Evolutionary conservation across 2,329 filamentous ascomycete species (phyloP), one percentile per base, ranked within the genome.

Genomic region (Eutypella sp.): DNA sequence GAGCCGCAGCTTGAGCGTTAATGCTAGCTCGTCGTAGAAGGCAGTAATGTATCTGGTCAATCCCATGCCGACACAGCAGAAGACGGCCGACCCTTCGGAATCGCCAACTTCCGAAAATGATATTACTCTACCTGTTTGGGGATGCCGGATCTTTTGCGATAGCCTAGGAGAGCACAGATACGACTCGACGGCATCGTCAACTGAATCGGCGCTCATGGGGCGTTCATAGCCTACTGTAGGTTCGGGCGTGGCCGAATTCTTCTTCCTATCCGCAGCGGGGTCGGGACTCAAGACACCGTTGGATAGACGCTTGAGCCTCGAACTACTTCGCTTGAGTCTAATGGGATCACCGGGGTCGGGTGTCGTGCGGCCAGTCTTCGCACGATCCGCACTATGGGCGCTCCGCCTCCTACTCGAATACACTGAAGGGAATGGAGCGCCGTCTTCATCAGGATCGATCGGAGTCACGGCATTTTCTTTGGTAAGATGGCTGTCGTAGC

Each of bases 11-110:
- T 89, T 93, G 48, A 99, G 71, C 1, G 91, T 95, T 59, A 88
- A 71, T 2, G 93, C 93, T 44, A 99, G 74, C 65, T 99, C 93
- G 63, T 99, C 93, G 62, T 97, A 99, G 63, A 99, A 99, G 0
- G 91, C 90, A 49, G 89, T 96, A 48, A 99, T 87, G 63, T 93
- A 99, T 66, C 93, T 81, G 10, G 93, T 99, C 58, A 99, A 68
- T 0, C 93, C 93, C 93, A 99, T 99, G 18, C 93, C 93, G 3
- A 99, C 90, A 59, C 93, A 99, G 63, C 93, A 95, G 56, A 99
- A 91, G 2, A 99, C 89, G 3, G 90, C 92, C 54, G 86, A 92
- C 2, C 93, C 93, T 37, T 92, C 82, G 0, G 91, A 84, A 63
- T 97, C 91, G 13, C 93, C 93, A 3, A 99, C 93, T 65, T 99